Conservation (phyloP, 805 yeast genomes). For the Nakazawaea anatomiae region DNA sequence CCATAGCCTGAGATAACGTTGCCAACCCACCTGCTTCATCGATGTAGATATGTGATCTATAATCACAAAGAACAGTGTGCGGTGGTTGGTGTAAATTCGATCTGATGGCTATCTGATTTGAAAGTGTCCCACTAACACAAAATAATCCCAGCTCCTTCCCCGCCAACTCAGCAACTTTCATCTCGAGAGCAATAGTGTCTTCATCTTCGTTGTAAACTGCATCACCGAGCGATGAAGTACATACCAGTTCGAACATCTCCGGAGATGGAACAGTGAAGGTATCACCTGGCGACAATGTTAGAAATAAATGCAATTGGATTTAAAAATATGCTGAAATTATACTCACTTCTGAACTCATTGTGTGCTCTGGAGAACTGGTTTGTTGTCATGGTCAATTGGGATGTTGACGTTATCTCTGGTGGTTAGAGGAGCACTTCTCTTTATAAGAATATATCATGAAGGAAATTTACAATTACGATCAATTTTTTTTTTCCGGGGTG, state of each 20-base stretch:
- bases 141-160: conserved; percentile 79
- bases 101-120: conserved; percentile 82
- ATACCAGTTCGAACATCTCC: conserved; percentile 59
- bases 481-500: no score
- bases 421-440: background rate
- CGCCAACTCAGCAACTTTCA: conserved; percentile 55
- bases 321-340: no score
- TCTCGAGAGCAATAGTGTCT: conserved; percentile 60
- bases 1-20: conserved; percentile 86
- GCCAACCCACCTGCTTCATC: conserved; percentile 93
- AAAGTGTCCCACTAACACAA: conserved; percentile 85
- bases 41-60: conserved; percentile 74
- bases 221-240: conserved; percentile 66
- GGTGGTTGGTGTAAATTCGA: conserved; percentile 81
- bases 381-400: background rate
- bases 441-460: no score
- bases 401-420: background rate
- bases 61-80: conserved; percentile 75
- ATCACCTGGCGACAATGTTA: conserved; percentile 31
- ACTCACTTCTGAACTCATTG: conserved; percentile 49
- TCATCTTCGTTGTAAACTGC: conserved; percentile 84
- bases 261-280: conserved; percentile 86
- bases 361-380: conserved; percentile 14
- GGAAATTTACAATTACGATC: no score
- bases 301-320: no score